Base-by-base conservation (phyloP, 805 yeast species). In the Suhomyces xylopsoci region DNA sequence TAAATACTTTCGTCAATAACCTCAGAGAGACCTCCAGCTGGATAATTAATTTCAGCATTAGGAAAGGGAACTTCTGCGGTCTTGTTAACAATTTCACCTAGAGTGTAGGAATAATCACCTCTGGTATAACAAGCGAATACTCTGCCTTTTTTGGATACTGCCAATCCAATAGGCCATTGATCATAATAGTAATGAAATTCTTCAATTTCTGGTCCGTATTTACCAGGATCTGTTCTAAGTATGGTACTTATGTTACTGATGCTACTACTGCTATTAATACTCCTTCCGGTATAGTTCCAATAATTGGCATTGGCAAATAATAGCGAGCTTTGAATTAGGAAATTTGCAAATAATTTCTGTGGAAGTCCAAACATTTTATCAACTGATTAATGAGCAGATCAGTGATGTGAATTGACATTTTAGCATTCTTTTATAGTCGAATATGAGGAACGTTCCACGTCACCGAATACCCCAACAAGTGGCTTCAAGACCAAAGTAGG, bases 161-260 rank as follows among this genome's bases (percentile, higher is more conserved):
- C 47, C 25, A 44, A 26, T 25, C 47, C 47, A 15, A 8, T 8
- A 12, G 47, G 47, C 47, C 47, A 44, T 44, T 44, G 36, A 32
- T 44, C 47, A 44, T 44, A 44, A 12, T 44, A 44, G 36, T 44
- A 44, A 17, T 44, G 47, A n/a, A 25, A 44, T 17, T 44, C 47
- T 26, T 44, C 47, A 24, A 44, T 9, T 17, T 44, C 47, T 14
- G 47, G 47, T 12, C 47, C 47, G 22, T 44, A 44, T 17, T n/a
- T 44, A 4, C 47, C 47, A 5, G 32, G 24, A n/a, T 44, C 47
- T 5, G 19, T 41, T 20, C 47, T 40, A 20, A 42, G 28, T 7
- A 19, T 5, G 5, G 45, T 42, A 7, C 28, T 42, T 24, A 14
- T 22, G 28, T 42, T 42, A 14, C 22, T 17, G 24, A 19, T 1